Evolutionary conservation across 2,329 filamentous ascomycete species (phyloP).

Genomic region (Didymella arachidicola): DNA sequence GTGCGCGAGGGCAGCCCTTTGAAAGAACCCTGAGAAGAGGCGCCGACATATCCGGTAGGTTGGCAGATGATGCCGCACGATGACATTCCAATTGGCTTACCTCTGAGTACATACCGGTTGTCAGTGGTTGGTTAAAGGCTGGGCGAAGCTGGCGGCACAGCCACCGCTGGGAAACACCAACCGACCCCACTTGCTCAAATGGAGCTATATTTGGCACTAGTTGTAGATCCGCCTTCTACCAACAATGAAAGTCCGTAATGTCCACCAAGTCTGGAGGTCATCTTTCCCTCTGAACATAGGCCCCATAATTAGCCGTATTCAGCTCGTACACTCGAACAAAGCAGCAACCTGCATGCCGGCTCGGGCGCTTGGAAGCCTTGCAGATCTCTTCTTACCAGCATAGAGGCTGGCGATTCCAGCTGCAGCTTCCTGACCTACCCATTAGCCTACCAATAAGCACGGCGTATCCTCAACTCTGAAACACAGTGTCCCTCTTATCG

Average conservation of each 20-base stretch:
- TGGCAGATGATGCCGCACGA: slow-evolving; percentile 30
- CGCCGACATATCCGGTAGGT: slow-evolving; percentile 28
- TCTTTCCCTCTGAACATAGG: background rate
- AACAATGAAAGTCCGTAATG: slow-evolving; percentile 4
- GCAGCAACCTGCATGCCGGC: background rate
- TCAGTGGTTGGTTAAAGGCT: slow-evolving; percentile 31
- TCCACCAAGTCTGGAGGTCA: background rate
- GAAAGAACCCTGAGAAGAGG: slow-evolving; percentile 26
- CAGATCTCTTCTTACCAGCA: background rate
- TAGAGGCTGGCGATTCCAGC: background rate
- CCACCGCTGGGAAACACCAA: slow-evolving; percentile 26
- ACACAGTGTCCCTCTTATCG: slow-evolving; percentile 14
- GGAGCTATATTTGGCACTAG: slow-evolving; percentile 23
- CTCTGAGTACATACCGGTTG: slow-evolving; percentile 24
- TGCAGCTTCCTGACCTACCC: slow-evolving; percentile 11
- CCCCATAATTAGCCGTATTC: background rate
- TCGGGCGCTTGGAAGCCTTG: background rate
- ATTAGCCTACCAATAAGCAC: slow-evolving; percentile 9
- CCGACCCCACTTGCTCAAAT: slow-evolving; percentile 15
- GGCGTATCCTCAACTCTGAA: slow-evolving; percentile 8
- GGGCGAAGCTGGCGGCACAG: slow-evolving; percentile 30
- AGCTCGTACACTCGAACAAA: background rate
- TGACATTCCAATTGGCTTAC: slow-evolving; percentile 30
- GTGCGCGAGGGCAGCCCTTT: slow-evolving; percentile 20
- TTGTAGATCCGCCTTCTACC: slow-evolving; percentile 6